phyloP scores from a whole-genome alignment of 2,329 filamentous ascomycete genomes.

The Chaetomiaceae sp. region DNA sequence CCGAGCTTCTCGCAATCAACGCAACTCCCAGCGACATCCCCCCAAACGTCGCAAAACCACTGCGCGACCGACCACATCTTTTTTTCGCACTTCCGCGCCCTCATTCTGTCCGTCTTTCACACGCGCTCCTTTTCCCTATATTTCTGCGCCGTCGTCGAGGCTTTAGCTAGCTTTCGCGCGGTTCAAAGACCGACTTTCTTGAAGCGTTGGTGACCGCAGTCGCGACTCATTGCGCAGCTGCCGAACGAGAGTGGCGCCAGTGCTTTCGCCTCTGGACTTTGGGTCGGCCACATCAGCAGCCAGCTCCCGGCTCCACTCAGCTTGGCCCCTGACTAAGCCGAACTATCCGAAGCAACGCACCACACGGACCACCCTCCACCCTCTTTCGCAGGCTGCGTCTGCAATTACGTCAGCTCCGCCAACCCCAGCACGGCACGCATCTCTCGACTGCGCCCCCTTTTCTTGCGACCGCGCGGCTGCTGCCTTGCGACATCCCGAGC shows the following conservation, averaged over 20 bases:
- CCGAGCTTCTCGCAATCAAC: constrained; percentile 23
- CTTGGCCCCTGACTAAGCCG: constrained; percentile 17
- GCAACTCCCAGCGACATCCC: constrained; percentile 21
- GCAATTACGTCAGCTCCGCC: constrained; percentile 31
- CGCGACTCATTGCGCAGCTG: constrained; percentile 16
- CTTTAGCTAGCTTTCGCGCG: constrained; percentile 47
- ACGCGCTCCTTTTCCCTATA: constrained; percentile 27
- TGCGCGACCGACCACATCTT: constrained; percentile 17
- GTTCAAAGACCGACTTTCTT: constrained; percentile 11
- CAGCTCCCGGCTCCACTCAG: not conserved
- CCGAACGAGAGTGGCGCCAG: constrained; percentile 20
- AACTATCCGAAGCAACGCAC: constrained; percentile 14
- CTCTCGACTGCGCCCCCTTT: constrained; percentile 9
- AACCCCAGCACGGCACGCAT: constrained; percentile 3
- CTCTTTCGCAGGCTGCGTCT: constrained; percentile 14
- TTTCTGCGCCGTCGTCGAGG: constrained; percentile 30
- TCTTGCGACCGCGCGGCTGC: not conserved
- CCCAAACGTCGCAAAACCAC: constrained; percentile 23
- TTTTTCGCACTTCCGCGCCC: constrained; percentile 29
- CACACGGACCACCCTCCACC: constrained; percentile 19
- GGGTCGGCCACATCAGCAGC: constrained; percentile 30
- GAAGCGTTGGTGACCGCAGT: constrained; percentile 11
- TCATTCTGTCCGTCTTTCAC: constrained; percentile 30
- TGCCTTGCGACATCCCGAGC: constrained; percentile 23
- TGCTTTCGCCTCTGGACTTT: constrained; percentile 16